Base-by-base conservation (phyloP, 805 yeast genomes). In the Citeromyces matritensis region DNA sequence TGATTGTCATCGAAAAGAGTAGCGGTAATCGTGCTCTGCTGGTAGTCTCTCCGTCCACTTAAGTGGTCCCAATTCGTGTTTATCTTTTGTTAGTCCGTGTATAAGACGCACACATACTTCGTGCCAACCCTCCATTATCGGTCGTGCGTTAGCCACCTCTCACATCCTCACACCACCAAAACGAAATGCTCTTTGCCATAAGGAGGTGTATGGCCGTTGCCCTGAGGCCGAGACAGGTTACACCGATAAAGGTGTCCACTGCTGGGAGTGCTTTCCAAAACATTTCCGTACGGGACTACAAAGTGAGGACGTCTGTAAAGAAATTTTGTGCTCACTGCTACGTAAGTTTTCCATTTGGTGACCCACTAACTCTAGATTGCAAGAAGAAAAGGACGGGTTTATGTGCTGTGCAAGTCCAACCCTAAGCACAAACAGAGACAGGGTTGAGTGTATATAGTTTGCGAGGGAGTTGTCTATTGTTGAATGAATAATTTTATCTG, bases 361-460 rank as follows among this genome's bases (percentile, higher is more conserved):
- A 11, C 9, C 14, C 13, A 27, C 30, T 30, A 24, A 30, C 31
- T 14, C 23, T 15, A 70, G 59, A 70, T 83, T 56, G 95, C 91
- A 8, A 79, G 93, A 57, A 78, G 97, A 56, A 91, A 86, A 58
- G 98, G 98, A 27, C 68, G 91, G 46, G 88, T 86, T 9, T 84
- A 83, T 41, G 94, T 91, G 26, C 77, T 82, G 50, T 88, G 98
- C 65, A 91, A 86, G 53, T 65, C 91, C 30, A 83, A 86, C 51
- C 84, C 85, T 39, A 84, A 83, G 51, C 97, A 86, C 57, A 86
- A 86, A 57, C 96, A 86, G 57, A 82, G 94, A 55, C 95, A 83
- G 55, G 83, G 83, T 43, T 76, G 51, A 49, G 13, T 9, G 19
- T 12, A 23, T 4, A n/a, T 2, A 10, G 4, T n/a, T 14, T 30